These are phyloP conservation scores for Lentinus tigrinus DNA, from an alignment of 768 basidiomycete species.

Conservation along the genomic window DNA sequence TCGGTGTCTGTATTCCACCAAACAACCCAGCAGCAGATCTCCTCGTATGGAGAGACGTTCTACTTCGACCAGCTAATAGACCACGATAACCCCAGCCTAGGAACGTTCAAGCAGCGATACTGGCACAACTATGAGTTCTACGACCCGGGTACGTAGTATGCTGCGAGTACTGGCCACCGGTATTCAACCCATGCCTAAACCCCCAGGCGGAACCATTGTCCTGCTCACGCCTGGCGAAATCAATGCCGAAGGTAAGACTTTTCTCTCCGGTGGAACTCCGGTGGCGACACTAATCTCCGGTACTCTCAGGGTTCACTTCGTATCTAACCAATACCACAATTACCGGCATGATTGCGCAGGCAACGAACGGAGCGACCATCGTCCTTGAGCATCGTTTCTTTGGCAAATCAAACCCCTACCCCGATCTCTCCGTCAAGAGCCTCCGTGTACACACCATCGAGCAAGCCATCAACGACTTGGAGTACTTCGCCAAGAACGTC, in stretches of 20 bases:
- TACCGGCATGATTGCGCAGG: conserved; percentile 60
- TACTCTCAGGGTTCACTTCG: conserved; percentile 24
- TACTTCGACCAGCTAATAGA: conserved; percentile 54
- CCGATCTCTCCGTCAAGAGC: conserved; percentile 56
- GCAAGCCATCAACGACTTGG: conserved; percentile 69
- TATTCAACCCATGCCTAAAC: neutral
- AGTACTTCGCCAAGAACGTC: conserved; percentile 63
- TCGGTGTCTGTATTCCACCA: neutral
- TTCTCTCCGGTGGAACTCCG: neutral
- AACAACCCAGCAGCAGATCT: conserved; percentile 12
- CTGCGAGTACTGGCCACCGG: no score
- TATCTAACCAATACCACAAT: conserved; percentile 63
- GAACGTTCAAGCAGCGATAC: conserved; percentile 74
- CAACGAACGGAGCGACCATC: conserved; percentile 57
- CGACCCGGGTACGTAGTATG: conserved; percentile 37
- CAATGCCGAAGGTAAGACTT: conserved; percentile 43
- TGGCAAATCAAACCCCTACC: conserved; percentile 64
- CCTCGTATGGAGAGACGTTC: conserved; percentile 36
- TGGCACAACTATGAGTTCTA: conserved; percentile 75
- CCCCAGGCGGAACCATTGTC: conserved; percentile 53
- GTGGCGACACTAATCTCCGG: neutral
- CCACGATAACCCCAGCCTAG: conserved; percentile 54
- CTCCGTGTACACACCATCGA: conserved; percentile 60
- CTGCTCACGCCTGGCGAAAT: conserved; percentile 65
- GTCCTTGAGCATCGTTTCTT: conserved; percentile 75